Percentiles rank a stretch among this genome's conserved stretches.
Evolutionary conservation across 2,329 filamentous ascomycete species (phyloP).

Genomic region (Epicoccum nigrum): DNA sequence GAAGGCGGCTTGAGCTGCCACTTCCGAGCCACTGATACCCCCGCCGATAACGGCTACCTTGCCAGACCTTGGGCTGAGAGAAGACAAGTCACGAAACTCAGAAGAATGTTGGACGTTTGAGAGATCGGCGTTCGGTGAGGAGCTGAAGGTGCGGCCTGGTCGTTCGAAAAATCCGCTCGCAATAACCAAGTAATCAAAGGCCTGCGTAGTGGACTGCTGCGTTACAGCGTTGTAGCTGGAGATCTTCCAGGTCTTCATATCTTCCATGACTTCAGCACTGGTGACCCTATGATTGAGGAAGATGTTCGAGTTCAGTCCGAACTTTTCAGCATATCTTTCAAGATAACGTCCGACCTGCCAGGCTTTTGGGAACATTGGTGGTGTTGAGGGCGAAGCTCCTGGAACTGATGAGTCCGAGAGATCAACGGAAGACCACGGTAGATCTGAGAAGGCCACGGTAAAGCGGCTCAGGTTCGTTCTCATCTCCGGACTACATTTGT

Average conservation of each 20-base stretch:
- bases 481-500: constrained; percentile 66
- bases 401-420: constrained; percentile 21
- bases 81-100: constrained; percentile 30
- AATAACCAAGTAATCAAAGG: constrained; percentile 74
- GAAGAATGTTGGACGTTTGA: constrained; percentile 38
- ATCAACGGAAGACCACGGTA: constrained; percentile 67
- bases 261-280: constrained; percentile 29
- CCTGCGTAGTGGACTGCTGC: constrained; percentile 16
- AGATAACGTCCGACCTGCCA: constrained; percentile 80
- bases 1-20: constrained; percentile 72
- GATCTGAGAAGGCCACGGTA: constrained; percentile 68
- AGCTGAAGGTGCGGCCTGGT: constrained; percentile 26
- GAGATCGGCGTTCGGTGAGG: constrained; percentile 5
- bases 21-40: constrained; percentile 83
- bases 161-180: constrained; percentile 75
- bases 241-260: constrained; percentile 30
- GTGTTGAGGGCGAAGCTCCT: constrained; percentile 31
- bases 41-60: constrained; percentile 78
- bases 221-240: constrained; percentile 23
- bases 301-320: constrained; percentile 58
- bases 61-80: constrained; percentile 42
- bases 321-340: constrained; percentile 65
- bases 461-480: constrained; percentile 77
- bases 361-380: constrained; percentile 73
- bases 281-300: constrained; percentile 54